Evolutionary conservation across 2,329 filamentous ascomycete species (phyloP).

Genomic region (Pseudogymnoascus sp.): DNA sequence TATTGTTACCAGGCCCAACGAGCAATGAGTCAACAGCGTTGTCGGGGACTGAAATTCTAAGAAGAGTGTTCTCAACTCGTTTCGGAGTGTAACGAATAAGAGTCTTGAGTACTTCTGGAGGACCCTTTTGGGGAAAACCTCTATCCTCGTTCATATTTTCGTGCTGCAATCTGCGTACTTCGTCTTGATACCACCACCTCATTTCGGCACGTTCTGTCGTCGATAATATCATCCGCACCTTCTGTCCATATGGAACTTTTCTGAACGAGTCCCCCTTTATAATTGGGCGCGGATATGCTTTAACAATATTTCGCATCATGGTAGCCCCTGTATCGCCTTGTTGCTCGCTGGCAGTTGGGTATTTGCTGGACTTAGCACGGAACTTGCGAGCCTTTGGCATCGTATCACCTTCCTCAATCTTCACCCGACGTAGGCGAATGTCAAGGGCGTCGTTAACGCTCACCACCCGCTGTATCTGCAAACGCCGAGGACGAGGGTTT

Average conservation of each 20-base stretch:
- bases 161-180: background rate
- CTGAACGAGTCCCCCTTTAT: background rate
- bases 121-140: background rate
- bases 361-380: background rate
- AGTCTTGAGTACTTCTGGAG: background rate
- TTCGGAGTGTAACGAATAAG: constrained; percentile 4
- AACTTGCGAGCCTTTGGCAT: background rate
- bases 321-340: background rate
- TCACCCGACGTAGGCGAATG: background rate
- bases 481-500: background rate
- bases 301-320: background rate
- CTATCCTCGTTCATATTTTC: constrained; percentile 3
- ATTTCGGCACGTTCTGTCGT: background rate
- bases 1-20: background rate
- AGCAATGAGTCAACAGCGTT: background rate
- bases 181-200: constrained; percentile 5
- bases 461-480: background rate
- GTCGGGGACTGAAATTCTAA: background rate
- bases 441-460: background rate
- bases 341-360: background rate
- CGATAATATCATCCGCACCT: constrained; percentile 6
- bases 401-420: background rate
- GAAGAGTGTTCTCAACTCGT: background rate
- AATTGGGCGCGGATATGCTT: background rate
- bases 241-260: constrained; percentile 5